Conservation (phyloP, 495 filamentous ascomycete genomes). For the Sphaerosporella brunnea region DNA sequence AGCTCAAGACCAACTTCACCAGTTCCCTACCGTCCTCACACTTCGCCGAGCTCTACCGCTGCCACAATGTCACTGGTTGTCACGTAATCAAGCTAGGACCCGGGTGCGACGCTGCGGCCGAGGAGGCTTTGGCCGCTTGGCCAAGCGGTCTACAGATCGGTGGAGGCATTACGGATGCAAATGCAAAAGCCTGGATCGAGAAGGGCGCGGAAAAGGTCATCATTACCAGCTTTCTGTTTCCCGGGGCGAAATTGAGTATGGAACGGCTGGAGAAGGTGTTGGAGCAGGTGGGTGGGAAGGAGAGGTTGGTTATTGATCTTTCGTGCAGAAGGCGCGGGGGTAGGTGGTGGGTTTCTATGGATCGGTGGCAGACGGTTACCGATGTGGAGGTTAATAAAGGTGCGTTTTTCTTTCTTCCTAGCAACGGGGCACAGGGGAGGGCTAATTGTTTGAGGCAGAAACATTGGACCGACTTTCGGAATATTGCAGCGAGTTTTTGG, state of each 20-base stretch:
- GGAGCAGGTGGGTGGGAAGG: conserved; percentile 45
- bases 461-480: conserved; percentile 64
- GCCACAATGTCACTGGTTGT: conserved; percentile 53
- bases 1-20: conserved; percentile 76
- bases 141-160: conserved; percentile 64
- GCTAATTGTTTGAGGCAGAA: conserved; percentile 32
- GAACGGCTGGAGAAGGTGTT: conserved; percentile 54
- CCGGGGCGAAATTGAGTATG: conserved; percentile 59
- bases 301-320: conserved; percentile 82
- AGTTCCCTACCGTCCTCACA: conserved; percentile 63
- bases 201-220: conserved; percentile 67
- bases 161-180: conserved; percentile 71
- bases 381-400: conserved; percentile 83
- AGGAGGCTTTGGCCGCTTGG: conserved; percentile 60
- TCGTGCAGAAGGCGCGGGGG: conserved; percentile 62
- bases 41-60: conserved; percentile 62
- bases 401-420: conserved; percentile 26
- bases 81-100: conserved; percentile 94
- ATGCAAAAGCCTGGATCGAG: conserved; percentile 73
- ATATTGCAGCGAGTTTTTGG: conserved; percentile 87
- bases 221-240: conserved; percentile 61
- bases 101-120: conserved; percentile 63
- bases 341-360: conserved; percentile 83
- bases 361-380: conserved; percentile 95
- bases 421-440: not conserved